Conservation (phyloP, 768 basidiomycete genomes). For the Lactifluus rugatus region DNA sequence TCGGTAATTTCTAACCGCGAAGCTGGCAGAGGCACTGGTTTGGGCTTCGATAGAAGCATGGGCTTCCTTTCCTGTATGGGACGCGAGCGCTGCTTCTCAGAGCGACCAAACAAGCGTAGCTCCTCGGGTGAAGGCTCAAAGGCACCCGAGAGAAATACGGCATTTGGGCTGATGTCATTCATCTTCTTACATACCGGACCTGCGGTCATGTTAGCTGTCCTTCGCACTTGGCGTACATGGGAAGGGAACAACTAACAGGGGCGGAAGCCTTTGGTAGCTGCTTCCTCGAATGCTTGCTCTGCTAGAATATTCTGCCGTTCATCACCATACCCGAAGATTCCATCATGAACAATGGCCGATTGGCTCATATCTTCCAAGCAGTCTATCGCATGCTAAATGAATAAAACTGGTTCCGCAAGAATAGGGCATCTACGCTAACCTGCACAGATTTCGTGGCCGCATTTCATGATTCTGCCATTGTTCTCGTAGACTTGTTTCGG, state of each 20-base stretch:
- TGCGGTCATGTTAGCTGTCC: conserved; percentile 19
- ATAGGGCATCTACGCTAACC: conserved; percentile 28
- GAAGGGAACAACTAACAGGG: conserved; percentile 36
- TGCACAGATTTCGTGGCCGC: conserved; percentile 59
- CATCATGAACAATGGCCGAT: conserved; percentile 44
- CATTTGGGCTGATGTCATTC: conserved; percentile 40
- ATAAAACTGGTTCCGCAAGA: background rate
- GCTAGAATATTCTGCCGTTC: conserved; percentile 45
- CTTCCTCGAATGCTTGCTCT: conserved; percentile 49
- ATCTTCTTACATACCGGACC: conserved; percentile 64
- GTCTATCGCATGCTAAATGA: conserved; percentile 28
- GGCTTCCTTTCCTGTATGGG: background rate
- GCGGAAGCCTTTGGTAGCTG: conserved; percentile 45
- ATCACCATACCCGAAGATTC: conserved; percentile 48
- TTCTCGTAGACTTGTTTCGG: conserved; percentile 37
- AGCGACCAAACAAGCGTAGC: conserved; percentile 33
- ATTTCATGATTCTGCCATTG: conserved; percentile 51
- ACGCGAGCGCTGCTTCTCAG: conserved; percentile 13
- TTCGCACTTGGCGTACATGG: background rate
- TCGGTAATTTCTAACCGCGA: conserved; percentile 15
- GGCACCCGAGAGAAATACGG: conserved; percentile 51
- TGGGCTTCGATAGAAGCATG: conserved; percentile 17
- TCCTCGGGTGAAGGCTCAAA: conserved; percentile 64
- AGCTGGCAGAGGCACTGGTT: conserved; percentile 6
- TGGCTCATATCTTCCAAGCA: conserved; percentile 47